Conservation (phyloP, 106 monocot species). For the Apostasia ramifera region DNA sequence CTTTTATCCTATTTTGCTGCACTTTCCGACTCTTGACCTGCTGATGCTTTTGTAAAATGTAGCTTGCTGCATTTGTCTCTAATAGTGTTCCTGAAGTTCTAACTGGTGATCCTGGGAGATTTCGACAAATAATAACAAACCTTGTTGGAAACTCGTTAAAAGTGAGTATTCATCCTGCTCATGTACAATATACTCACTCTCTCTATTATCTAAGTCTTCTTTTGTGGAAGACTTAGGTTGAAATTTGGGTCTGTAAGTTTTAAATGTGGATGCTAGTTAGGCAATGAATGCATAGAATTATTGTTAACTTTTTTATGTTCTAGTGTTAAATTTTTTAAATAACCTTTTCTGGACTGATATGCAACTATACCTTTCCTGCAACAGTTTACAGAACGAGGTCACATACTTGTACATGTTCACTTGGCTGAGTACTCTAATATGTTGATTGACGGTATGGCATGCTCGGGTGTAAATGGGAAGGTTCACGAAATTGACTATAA, state of each 20-base stretch:
- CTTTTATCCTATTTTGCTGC: background rate
- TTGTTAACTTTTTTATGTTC: background rate
- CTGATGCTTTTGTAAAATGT: constrained; percentile 16
- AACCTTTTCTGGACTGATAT: background rate
- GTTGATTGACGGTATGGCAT: constrained; percentile 6
- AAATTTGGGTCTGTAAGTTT: no score
- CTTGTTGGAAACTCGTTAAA: constrained; percentile 96
- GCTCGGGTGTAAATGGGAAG: constrained; percentile 28
- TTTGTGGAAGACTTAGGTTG: no score
- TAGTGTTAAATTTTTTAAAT: background rate
- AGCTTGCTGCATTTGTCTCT: constrained; percentile 96
- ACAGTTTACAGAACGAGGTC: constrained; percentile 92
- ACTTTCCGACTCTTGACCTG: background rate
- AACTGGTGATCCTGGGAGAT: constrained; percentile 87
- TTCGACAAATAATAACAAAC: constrained; percentile 96
- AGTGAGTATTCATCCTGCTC: constrained; percentile 26
- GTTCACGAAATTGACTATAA: constrained; percentile 8
- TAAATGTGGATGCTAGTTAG: no score
- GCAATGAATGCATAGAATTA: no score
- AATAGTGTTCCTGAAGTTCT: constrained; percentile 71
- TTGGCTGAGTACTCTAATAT: constrained; percentile 45
- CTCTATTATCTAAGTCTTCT: no score
- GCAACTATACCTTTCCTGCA: background rate
- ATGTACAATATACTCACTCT: no score
- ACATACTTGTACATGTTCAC: constrained; percentile 92